Evolutionary conservation across 139 green algal species (phyloP).

Genomic region (Nannochloris sp.): DNA sequence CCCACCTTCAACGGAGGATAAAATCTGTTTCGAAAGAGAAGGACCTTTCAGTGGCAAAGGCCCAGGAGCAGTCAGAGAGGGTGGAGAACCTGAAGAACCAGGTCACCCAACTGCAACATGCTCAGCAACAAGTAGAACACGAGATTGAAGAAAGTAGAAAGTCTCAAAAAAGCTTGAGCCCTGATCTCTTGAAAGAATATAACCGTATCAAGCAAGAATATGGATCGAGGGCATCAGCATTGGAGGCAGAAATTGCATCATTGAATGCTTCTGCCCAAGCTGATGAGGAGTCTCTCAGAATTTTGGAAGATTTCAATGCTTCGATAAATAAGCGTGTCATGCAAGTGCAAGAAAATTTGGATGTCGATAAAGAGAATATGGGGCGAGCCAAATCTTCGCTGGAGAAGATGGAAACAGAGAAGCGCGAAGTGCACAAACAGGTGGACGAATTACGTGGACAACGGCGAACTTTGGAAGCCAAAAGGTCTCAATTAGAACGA

Average conservation of each 20-base stretch:
- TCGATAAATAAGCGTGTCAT: conserved; percentile 32
- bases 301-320: conserved; percentile 22
- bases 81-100: conserved; percentile 30
- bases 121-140: conserved; percentile 21
- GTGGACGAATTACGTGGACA: conserved; percentile 18
- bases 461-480: conserved; percentile 17
- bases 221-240: conserved; percentile 30
- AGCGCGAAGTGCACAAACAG: conserved; percentile 26
- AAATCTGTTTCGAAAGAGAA: conserved; percentile 38
- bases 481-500: conserved; percentile 32
- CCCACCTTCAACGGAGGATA: conserved; percentile 37
- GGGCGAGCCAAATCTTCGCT: neutral
- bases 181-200: conserved; percentile 36
- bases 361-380: neutral
- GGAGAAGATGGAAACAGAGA: conserved; percentile 19
- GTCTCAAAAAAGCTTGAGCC: conserved; percentile 9
- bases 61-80: conserved; percentile 23
- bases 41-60: conserved; percentile 15
- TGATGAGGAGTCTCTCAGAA: conserved; percentile 37
- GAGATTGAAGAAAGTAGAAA: conserved; percentile 7
- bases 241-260: conserved; percentile 26
- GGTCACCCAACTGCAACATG: conserved; percentile 33
- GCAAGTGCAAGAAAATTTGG: neutral
- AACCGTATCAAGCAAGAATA: conserved; percentile 40
- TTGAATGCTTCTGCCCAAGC: conserved; percentile 25